A percentile compares a stretch with the other conserved stretches of the same genome.
phyloP scores from a whole-genome alignment of 1,284 basidiomycete species.

The Cryptococcus depauperatus region DNA sequence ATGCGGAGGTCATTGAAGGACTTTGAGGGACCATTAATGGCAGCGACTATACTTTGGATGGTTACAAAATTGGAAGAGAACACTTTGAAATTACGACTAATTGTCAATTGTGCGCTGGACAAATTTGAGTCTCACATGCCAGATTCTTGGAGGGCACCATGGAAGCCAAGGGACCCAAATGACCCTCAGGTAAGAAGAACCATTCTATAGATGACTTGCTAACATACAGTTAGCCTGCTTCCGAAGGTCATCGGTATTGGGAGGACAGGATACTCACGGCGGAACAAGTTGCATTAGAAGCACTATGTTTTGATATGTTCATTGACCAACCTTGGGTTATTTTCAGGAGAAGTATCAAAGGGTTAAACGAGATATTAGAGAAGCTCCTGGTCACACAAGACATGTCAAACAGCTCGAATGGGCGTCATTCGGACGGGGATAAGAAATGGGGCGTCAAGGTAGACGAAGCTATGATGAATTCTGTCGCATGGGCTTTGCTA shows the following conservation, averaged over 20 bases:
- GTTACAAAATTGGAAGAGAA: conserved; percentile 63
- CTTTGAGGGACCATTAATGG: conserved; percentile 69
- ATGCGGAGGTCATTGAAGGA: conserved; percentile 84
- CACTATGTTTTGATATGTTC: conserved; percentile 83
- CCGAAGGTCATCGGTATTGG: conserved; percentile 60
- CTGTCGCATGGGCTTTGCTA: conserved; percentile 26
- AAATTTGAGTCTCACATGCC: conserved; percentile 23
- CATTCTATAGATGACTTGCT: neutral
- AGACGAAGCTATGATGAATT: conserved; percentile 15
- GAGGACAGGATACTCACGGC: conserved; percentile 64
- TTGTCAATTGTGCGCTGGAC: conserved; percentile 29
- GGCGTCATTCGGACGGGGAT: too few species aligned
- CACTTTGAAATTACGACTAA: conserved; percentile 31
- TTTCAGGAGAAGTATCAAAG: conserved; percentile 56
- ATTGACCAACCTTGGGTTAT: conserved; percentile 73
- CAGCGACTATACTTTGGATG: conserved; percentile 80
- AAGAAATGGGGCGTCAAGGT: conserved; percentile 7
- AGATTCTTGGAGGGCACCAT: conserved; percentile 4
- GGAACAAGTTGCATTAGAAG: conserved; percentile 77
- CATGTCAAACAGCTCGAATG: conserved; percentile 3
- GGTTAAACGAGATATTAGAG: conserved; percentile 13
- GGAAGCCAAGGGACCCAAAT: conserved; percentile 20
- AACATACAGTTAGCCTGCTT: neutral
- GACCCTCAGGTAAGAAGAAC: conserved; percentile 1
- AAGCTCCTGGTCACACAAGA: neutral